phyloP scores from a whole-genome alignment of 2,329 filamentous ascomycete species.

The Trichoderma gracile region DNA sequence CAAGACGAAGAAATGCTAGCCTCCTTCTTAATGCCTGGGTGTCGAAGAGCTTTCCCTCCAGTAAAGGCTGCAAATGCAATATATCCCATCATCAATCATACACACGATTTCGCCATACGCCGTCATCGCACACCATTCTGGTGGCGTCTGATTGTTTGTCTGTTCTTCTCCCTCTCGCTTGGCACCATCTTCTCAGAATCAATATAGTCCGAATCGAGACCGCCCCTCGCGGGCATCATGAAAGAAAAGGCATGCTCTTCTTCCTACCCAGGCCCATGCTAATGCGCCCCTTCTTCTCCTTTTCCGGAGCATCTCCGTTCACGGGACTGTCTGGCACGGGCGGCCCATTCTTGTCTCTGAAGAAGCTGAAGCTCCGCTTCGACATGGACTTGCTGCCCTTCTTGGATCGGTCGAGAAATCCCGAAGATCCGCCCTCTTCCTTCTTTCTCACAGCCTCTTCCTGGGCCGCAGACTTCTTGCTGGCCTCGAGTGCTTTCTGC shows the following conservation, averaged over 20 bases:
- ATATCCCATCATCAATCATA: slow-evolving; percentile 28
- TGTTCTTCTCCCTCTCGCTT: neutral
- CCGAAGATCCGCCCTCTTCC: slow-evolving; percentile 41
- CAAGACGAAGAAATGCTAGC: neutral
- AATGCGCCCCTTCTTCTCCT: slow-evolving; percentile 65
- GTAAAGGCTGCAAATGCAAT: slow-evolving; percentile 15
- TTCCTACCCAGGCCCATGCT: slow-evolving; percentile 68
- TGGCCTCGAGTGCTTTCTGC: slow-evolving; percentile 64
- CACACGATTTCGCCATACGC: slow-evolving; percentile 26
- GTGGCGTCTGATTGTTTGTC: neutral
- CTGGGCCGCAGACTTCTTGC: slow-evolving; percentile 62
- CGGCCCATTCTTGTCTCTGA: slow-evolving; percentile 49
- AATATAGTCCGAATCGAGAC: slow-evolving; percentile 17
- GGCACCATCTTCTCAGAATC: slow-evolving; percentile 11
- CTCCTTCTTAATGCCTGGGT: neutral
- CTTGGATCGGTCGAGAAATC: slow-evolving; percentile 65
- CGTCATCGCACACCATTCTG: slow-evolving; percentile 3
- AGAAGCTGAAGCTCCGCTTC: slow-evolving; percentile 70
- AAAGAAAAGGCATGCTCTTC: slow-evolving; percentile 59
- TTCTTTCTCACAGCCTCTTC: slow-evolving; percentile 47
- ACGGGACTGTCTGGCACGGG: slow-evolving; percentile 35
- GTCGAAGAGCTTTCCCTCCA: slow-evolving; percentile 1
- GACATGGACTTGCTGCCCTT: slow-evolving; percentile 77
- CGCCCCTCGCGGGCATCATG: slow-evolving; percentile 25
- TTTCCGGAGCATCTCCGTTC: slow-evolving; percentile 40